These are phyloP conservation scores for Meripilus lineatus DNA, from an alignment of 1,284 basidiomycete genomes.

Conservation along the genomic window DNA sequence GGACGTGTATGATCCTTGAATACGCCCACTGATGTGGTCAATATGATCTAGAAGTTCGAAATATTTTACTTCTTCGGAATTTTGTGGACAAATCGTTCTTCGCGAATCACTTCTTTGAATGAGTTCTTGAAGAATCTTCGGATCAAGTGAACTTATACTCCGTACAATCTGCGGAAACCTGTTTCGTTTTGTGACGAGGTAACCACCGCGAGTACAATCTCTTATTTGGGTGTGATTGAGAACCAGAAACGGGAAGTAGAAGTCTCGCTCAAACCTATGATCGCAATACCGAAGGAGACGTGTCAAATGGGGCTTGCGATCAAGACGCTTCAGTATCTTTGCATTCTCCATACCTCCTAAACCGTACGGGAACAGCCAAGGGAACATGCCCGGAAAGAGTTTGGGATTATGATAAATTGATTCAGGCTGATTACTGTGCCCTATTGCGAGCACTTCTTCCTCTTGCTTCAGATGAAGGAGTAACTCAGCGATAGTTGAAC, in stretches of 20 bases:
- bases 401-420: slow-evolving; percentile 22
- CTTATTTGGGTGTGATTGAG: slow-evolving; percentile 38
- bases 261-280: too few species aligned
- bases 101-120: slow-evolving; percentile 15
- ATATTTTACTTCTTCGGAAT: slow-evolving; percentile 29
- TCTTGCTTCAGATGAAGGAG: slow-evolving; percentile 15
- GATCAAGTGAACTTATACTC: slow-evolving; percentile 23
- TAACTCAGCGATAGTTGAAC: slow-evolving; percentile 11
- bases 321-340: too few species aligned
- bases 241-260: slow-evolving; percentile 33
- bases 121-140: slow-evolving; percentile 18
- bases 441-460: slow-evolving; percentile 16
- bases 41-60: slow-evolving; percentile 29
- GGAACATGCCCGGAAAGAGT: slow-evolving; percentile 26
- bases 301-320: too few species aligned
- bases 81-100: slow-evolving; percentile 22
- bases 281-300: too few species aligned
- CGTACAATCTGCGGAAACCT: slow-evolving; percentile 24
- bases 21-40: slow-evolving; percentile 27
- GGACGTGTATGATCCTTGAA: slow-evolving; percentile 27
- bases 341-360: slow-evolving; percentile 19
- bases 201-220: slow-evolving; percentile 20
- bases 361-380: slow-evolving; percentile 27
- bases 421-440: slow-evolving; percentile 12
- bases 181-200: slow-evolving; percentile 22